Conservation (phyloP, 257 asterid genomes). For the Solanum etuberosum region DNA sequence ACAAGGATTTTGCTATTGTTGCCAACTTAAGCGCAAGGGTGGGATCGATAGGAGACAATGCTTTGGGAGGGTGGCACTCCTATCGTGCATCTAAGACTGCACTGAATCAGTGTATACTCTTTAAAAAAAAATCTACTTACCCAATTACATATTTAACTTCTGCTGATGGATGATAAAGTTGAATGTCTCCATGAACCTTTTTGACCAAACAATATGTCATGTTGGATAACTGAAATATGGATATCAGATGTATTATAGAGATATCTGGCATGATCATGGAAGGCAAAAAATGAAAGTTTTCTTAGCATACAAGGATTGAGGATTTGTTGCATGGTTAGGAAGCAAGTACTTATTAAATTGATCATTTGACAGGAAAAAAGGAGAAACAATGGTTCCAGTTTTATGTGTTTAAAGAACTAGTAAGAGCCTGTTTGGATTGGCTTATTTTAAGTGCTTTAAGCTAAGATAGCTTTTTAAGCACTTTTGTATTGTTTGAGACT, state of each 20-base stretch:
- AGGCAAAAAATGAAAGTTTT: neutral
- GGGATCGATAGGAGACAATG: conserved; percentile 87
- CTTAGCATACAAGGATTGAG: neutral
- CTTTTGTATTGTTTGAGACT: neutral
- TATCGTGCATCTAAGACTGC: conserved; percentile 83
- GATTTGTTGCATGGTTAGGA: neutral
- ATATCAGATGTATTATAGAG: neutral
- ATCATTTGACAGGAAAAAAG: neutral
- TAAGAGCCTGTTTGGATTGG: neutral
- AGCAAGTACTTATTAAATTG: neutral
- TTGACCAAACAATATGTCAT: neutral
- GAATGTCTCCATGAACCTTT: neutral
- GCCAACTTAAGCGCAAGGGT: conserved; percentile 90
- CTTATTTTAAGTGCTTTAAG: neutral
- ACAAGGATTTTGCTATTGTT: conserved; percentile 50
- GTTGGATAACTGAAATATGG: neutral
- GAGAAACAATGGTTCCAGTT: neutral
- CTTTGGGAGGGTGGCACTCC: conserved; percentile 93
- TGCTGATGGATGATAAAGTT: neutral
- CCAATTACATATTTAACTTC: neutral
- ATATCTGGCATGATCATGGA: neutral
- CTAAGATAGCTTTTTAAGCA: neutral
- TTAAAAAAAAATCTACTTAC: neutral
- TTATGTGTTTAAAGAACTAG: neutral
- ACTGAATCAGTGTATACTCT: conserved; percentile 67